Percentiles rank a stretch among this genome's conserved stretches.
Conservation (phyloP, 2,329 filamentous ascomycete species). For the Epichloe typhina region DNA sequence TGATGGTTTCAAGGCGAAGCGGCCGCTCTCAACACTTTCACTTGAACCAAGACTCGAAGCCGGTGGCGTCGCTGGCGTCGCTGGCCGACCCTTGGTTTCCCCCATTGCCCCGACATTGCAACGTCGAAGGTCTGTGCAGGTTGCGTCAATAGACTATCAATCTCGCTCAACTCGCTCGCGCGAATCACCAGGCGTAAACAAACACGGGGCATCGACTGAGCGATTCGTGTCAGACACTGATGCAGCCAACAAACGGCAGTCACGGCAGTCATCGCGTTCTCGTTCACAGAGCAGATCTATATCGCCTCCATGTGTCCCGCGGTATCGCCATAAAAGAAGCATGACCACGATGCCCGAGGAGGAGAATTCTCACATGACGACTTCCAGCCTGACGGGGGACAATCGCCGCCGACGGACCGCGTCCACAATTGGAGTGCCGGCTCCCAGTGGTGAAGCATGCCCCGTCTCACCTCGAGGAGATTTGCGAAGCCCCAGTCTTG, state of each 20-base stretch:
- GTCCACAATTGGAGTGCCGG: background rate
- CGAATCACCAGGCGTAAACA: background rate
- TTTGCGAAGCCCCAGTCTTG: background rate
- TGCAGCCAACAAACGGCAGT: background rate
- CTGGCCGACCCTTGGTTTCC: background rate
- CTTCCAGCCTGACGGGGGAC: background rate
- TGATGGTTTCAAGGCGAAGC: background rate
- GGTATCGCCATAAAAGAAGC: constrained; percentile 5
- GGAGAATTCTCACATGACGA: background rate
- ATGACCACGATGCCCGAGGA: constrained; percentile 1
- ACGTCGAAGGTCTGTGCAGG: background rate
- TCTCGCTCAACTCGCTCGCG: background rate
- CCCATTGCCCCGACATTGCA: background rate
- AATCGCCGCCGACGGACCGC: background rate
- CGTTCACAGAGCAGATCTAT: background rate
- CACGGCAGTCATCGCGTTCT: background rate
- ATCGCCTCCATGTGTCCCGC: constrained; percentile 6
- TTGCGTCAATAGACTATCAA: background rate
- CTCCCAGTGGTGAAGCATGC: background rate
- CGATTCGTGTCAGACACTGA: background rate
- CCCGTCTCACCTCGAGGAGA: background rate
- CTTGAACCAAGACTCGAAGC: background rate
- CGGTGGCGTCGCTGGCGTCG: background rate
- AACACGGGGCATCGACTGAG: background rate
- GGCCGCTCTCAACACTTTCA: background rate